Evolutionary conservation across 2,329 filamentous ascomycete species (phyloP).

Genomic region (Celoporthe dispersa): DNA sequence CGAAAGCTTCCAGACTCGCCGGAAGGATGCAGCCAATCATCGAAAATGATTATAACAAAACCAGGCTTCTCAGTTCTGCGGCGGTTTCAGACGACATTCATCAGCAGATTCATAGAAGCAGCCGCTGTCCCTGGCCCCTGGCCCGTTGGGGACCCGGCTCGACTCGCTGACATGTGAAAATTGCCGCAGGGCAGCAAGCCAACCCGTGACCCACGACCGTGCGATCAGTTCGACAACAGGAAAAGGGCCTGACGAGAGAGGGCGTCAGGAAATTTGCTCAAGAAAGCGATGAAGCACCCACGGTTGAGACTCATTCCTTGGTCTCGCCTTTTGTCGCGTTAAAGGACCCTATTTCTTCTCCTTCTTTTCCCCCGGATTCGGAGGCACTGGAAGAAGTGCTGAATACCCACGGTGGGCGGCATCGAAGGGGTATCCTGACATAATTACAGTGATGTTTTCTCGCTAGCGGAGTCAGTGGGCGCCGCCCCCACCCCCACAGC

Average conservation of each 20-base stretch:
- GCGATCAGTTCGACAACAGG: background rate
- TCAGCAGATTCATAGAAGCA: background rate
- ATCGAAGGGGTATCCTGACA: background rate
- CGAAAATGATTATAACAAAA: background rate
- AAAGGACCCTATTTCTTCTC: no score
- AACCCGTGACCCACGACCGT: slow-evolving; percentile 26
- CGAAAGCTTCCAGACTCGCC: background rate
- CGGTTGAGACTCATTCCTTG: background rate
- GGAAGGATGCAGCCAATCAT: background rate
- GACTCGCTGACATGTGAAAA: slow-evolving; percentile 28
- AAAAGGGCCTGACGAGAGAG: background rate
- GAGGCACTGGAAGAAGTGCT: background rate
- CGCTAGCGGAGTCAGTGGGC: background rate
- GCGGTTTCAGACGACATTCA: background rate
- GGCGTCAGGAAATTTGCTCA: background rate
- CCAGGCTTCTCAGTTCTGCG: background rate
- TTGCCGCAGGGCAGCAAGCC: background rate
- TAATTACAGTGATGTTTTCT: background rate
- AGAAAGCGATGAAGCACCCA: background rate
- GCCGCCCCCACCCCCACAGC: background rate
- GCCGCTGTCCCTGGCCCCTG: background rate
- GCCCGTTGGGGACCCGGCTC: background rate
- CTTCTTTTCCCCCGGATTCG: slow-evolving; percentile 2
- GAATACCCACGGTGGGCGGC: background rate
- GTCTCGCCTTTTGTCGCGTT: background rate